phyloP scores from a whole-genome alignment of 2,329 filamentous ascomycete genomes.

The Trichoderma sp. region DNA sequence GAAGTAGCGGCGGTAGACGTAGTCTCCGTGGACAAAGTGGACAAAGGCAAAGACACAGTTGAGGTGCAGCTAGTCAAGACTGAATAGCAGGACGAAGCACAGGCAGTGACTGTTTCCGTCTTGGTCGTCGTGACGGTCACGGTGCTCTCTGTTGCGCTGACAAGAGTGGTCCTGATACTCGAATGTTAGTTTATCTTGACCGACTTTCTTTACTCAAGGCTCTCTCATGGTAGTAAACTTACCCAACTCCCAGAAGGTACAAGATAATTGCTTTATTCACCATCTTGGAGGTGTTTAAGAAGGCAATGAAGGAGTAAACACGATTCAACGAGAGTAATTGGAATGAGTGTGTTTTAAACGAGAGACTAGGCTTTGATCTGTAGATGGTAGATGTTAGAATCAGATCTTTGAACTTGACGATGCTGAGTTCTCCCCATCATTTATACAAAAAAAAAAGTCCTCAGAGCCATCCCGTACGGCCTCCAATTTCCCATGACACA shows the following conservation, averaged over 20 bases:
- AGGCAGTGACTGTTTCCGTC: conserved; percentile 41
- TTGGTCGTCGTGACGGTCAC: conserved; percentile 41
- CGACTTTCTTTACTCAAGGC: not conserved
- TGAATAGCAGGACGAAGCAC: conserved; percentile 36
- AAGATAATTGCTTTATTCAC: conserved; percentile 33
- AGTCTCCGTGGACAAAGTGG: not conserved
- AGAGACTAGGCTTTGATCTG: not conserved
- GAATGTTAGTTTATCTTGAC: not conserved
- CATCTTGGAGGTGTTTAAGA: conserved; percentile 28
- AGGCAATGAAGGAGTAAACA: not conserved
- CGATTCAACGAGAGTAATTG: not conserved
- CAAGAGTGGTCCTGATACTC: conserved; percentile 34
- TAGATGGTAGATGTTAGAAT: not conserved
- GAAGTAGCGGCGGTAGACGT: not conserved
- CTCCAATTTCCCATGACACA: conserved; percentile 31
- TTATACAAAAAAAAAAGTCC: not conserved
- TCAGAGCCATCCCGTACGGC: not conserved
- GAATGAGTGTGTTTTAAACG: conserved; percentile 16
- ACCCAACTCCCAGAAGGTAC: conserved; percentile 40
- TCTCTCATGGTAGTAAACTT: not conserved
- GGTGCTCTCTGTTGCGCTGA: conserved; percentile 35
- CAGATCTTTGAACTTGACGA: not conserved
- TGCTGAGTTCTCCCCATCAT: not conserved
- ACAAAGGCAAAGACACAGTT: not conserved
- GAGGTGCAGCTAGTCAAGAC: conserved; percentile 16